Base-by-base conservation (phyloP, 2,329 filamentous ascomycete species). In the Pyrenochaeta sp. region DNA sequence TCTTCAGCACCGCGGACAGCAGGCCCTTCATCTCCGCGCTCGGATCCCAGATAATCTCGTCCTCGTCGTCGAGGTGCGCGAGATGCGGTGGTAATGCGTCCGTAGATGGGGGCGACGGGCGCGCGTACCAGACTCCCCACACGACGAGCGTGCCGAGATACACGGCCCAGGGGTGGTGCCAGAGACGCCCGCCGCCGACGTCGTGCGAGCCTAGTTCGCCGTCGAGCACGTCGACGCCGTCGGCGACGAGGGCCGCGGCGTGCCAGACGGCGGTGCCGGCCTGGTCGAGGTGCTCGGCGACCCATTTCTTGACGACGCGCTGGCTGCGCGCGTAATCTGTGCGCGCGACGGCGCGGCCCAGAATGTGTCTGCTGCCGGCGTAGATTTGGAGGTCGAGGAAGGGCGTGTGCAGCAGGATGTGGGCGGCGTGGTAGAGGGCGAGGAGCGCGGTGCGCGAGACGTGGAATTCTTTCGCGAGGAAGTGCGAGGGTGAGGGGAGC, bases 321-420 rank as follows among this genome's bases (percentile, higher is more conserved):
- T 73, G 77, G 3, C 74, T 83, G 34, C 75, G 74, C 3, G 74
- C 67, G 35, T 80, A 80, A 49, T 84, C 81, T 11, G 64, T 58
- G 3, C 72, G 71, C 6, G 75, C 74, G 1, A 84, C 80, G 0
- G 77, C 74, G 0, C 81, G 73, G 1, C 83, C 82, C 0, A 85
- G 72, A 18, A 86, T 85, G 32, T 85, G 77, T 1, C 75, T 67
- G 3, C 82, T 79, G 0, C 83, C 83, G 0, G 82, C 83, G 30
- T 81, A 82, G 28, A 85, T 84, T 52, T 86, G 83, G 0, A 86
- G 68, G 53, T 86, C 82, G 1, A 85, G 69, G 27, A 86, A 79
- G 11, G 84, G 81, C 6, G 80, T 78, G 42, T 82, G 74, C 2
- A 86, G 70, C 0, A 81, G 72, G 6, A 84, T 73, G 30, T 83